Evolutionary conservation across 805 yeast genomes (phyloP), one percentile per base, ranked within the genome.

Genomic region (Kazachstania africana): DNA sequence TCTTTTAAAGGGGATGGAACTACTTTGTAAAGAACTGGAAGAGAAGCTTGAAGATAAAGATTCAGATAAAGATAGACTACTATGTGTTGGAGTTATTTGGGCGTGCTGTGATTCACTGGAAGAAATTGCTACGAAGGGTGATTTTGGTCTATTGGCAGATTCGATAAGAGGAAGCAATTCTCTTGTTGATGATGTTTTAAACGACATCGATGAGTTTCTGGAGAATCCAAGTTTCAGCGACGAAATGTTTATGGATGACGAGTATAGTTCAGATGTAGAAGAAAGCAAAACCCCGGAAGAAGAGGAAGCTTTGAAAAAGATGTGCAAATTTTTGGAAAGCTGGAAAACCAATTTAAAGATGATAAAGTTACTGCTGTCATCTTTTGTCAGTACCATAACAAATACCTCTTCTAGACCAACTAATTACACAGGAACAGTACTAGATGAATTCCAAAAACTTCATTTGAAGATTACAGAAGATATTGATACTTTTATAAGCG

Each of bases 1-100:
- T 13, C 35, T 51, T 8, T 32, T 53, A 12, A 38, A 39, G 32
- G 51, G 51, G 19, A 33, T 48, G 6, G 34, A 42, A 0, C 34
- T 40, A 8, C 36, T 47, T 8, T 40, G 46, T 23, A 36, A 36
- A 12, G 54, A 50, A 28, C 24, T 50, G 8, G 42, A 40, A 13
- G 35, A 30, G 16, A 33, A 44, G 29, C 41, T 30, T 29, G 44
- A 37, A 3, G 43, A 47, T 8, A 47, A 44, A 3, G 50, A 51
- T 3, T 45, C 43, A 10, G 43, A 44, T 4, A 57, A 59, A 20
- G 63, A 57, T 3, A 62, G 87, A 43, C 55, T 81, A 19, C 55
- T 72, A 1, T 60, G 72, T 0, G 70, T 80, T 14, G 91, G 85
- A 12, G 67, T 68, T 46, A 60, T 81, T 4, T 82, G 93, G 93